Base-by-base conservation (phyloP, 441 rosid species). In the Populus tomentosa region DNA sequence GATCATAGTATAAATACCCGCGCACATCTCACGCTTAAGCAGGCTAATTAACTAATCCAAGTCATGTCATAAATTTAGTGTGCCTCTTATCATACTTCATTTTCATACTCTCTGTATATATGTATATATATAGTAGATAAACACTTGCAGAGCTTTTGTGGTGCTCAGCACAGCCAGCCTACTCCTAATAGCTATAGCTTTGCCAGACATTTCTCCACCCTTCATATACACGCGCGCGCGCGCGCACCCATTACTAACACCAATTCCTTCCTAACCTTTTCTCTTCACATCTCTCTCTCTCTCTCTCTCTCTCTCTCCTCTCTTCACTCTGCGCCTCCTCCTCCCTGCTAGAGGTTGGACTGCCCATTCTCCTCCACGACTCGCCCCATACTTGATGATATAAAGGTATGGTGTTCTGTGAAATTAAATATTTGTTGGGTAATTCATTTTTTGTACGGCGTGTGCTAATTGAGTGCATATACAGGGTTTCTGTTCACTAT, bases 331-430 rank as follows among this genome's bases (percentile, higher is more conserved):
- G 8, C 21, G 14, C 70, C 64, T 36, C 72, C 69, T 23, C 7
- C 30, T 63, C 42, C 46, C 42, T 20, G 70, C 18, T 8, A 50
- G 56, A 21, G 23, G 38, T 33, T 10, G 61, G 10, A 38, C 77
- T 53, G 66, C 18, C 67, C 66, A 72, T 33, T 79, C 69, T 68
- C 80, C 72, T 71, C 81, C 67, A 26, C 88, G 40, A 59, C 21
- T 79, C 67, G 84, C 88, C 78, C 77, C 86, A 66, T 80, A 78
- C 80, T 81, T 80, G 24, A 67, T 66, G 53, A 72, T 16, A 28
- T 61, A 79, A 80, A 85, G 84, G 86, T 78, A 76, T 2, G 53
- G 82, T 74, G 82, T 81, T 84, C 84, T 80, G 76, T 28, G 36
- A 64, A 74, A 65, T 26, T 16, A 26, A 30, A 28, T 10, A 50